Conservation (phyloP, 768 basidiomycete species). For the Lentinula aciculospora region DNA sequence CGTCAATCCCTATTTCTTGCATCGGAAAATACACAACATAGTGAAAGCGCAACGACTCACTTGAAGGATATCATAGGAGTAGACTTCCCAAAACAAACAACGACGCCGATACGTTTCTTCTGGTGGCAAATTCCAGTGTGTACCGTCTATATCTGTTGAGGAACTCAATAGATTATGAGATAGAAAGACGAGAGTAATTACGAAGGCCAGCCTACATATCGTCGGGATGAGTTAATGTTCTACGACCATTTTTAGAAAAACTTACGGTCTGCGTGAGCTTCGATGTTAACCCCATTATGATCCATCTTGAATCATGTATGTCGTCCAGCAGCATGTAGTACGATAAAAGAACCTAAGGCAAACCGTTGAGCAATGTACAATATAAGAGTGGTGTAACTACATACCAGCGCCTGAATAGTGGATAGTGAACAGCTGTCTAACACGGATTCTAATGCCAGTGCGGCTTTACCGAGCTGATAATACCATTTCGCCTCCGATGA, state of each 20-base stretch:
- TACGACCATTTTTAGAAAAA: conserved; percentile 2
- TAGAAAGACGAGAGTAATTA: conserved; percentile 29
- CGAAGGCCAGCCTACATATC: conserved; percentile 54
- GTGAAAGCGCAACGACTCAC: conserved; percentile 24
- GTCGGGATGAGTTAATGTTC: background rate
- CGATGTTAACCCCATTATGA: conserved; percentile 65
- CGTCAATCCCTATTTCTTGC: conserved; percentile 49
- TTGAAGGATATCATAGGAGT: conserved; percentile 69
- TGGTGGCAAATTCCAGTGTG: conserved; percentile 52
- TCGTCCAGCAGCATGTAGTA: conserved; percentile 41
- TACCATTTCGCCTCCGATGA: conserved; percentile 51
- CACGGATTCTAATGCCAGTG: conserved; percentile 56
- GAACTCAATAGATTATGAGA: background rate
- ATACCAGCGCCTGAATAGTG: conserved; percentile 62
- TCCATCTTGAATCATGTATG: conserved; percentile 57
- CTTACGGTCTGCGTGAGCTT: conserved; percentile 65
- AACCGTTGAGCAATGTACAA: background rate
- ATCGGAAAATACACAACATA: background rate
- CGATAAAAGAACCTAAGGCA: conserved; percentile 45
- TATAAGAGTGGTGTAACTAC: background rate
- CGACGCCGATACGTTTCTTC: conserved; percentile 56
- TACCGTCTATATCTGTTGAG: conserved; percentile 56
- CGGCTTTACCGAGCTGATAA: conserved; percentile 56
- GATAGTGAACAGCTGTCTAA: conserved; percentile 58
- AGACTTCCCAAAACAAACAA: conserved; percentile 58